A percentile compares a stretch with the other conserved stretches of the same genome.
Evolutionary conservation across 2,329 filamentous ascomycete species (phyloP).

Genomic region (Beauveria caledonica): DNA sequence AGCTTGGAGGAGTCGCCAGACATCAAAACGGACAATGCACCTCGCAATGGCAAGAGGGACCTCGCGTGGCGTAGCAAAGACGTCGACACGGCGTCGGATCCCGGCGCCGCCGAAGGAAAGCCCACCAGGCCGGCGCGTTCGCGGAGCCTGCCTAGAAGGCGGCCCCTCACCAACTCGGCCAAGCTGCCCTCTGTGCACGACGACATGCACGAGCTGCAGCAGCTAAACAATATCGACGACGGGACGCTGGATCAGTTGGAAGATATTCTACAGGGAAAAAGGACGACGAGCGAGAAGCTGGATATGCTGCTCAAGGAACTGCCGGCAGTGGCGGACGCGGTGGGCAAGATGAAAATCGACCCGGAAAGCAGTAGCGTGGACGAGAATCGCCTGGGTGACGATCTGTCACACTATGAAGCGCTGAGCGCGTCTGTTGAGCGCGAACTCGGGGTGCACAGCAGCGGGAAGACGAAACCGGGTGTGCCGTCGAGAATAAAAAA

Average conservation of each 20-base stretch:
- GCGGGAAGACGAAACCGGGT: background rate
- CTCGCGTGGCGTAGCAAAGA: slow-evolving; percentile 19
- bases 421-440: slow-evolving; percentile 4
- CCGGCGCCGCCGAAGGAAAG: slow-evolving; percentile 3
- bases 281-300: slow-evolving; percentile 19
- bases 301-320: slow-evolving; percentile 20
- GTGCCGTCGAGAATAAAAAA: background rate
- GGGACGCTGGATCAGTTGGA: slow-evolving; percentile 52
- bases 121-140: slow-evolving; percentile 18
- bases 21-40: slow-evolving; percentile 13
- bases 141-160: slow-evolving; percentile 34
- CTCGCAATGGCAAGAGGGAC: slow-evolving; percentile 20
- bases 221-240: slow-evolving; percentile 47
- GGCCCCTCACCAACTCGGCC: slow-evolving; percentile 44
- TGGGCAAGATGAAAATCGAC: background rate
- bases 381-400: background rate
- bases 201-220: slow-evolving; percentile 46
- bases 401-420: slow-evolving; percentile 9
- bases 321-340: slow-evolving; percentile 6
- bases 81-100: slow-evolving; percentile 23
- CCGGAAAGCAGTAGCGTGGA: background rate
- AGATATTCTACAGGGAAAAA: slow-evolving; percentile 36
- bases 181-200: slow-evolving; percentile 46
- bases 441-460: background rate
- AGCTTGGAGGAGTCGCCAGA: slow-evolving; percentile 12